Evolutionary conservation across 1,284 basidiomycete species (phyloP), one percentile per base, ranked within the genome.

Genomic region (Tetrapyrgos nigripes): DNA sequence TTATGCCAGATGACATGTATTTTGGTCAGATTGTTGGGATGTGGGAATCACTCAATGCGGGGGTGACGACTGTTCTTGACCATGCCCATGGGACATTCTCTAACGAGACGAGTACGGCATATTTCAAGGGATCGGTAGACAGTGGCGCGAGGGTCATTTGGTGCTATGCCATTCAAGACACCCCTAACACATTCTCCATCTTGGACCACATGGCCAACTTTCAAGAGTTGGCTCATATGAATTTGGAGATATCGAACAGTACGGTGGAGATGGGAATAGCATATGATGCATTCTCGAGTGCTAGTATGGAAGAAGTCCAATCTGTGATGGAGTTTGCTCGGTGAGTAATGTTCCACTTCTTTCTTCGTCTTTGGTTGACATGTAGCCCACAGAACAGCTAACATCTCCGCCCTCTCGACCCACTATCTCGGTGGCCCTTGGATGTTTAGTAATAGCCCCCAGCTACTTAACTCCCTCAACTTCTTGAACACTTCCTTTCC

Each of bases 71-170:
- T 14, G 53, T 28, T 23, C 40, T 60, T 24, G 59, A 60, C 44
- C 55, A 48, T 24, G 59, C 59, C 6, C 59, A 60, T 44, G 45
- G 53, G 33, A 60, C 59, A 13, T 60, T 54, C 50, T 55, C 59
- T 17, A 40, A 50, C 23, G 59, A 53, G 21, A 53, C 50, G 13
- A 37, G 54, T 14, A 45, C 50, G 1, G 50, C 59, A 2, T 54
- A 31, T 2, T 50, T 60, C 6, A 53, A 60, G 11, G 59, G 54
- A 23, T 40, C 51, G 23, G 56, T 40, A n/a, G 55, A 60, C 37
- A 51, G 48, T n/a, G 59, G 59, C 8, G 54, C 54, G 8, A 52
- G 59, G 45, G 59, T 53, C 21, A 56, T 50, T 44, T 60, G 54
- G 53, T 55, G 55, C 28, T 60, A 60, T 23, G 28, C 29, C 31